These are phyloP conservation scores for Cucurbita moschata DNA, from an alignment of 306 rosid genomes.

Conservation along the genomic window DNA sequence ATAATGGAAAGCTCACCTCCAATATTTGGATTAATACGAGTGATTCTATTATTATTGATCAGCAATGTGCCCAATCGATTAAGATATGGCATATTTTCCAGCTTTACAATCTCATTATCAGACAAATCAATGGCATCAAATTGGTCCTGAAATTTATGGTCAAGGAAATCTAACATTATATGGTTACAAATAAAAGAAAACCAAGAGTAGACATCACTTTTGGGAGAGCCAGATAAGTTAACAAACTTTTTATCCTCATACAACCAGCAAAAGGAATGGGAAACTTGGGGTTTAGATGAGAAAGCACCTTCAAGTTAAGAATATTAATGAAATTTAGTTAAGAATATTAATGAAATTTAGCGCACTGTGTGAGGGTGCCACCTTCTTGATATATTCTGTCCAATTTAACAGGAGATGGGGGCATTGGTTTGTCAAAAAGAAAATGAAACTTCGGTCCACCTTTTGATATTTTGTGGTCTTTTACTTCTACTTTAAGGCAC, in stretches of 20 bases:
- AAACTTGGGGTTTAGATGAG: neutral
- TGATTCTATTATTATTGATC: slow-evolving; percentile 74
- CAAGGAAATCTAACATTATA: neutral
- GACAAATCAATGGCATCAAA: slow-evolving; percentile 85
- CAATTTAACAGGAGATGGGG: neutral
- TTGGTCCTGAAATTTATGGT: slow-evolving; percentile 55
- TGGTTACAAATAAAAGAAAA: neutral
- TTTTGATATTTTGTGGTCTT: neutral
- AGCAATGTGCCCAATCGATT: slow-evolving; percentile 81
- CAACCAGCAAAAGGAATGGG: neutral
- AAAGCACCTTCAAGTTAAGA: neutral
- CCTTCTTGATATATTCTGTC: neutral
- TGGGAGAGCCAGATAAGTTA: neutral
- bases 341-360: neutral
- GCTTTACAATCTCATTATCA: slow-evolving; percentile 90
- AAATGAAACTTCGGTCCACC: neutral
- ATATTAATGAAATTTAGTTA: neutral
- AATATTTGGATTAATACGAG: slow-evolving; percentile 70
- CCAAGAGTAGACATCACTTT: neutral
- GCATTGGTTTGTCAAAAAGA: neutral
- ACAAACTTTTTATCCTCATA: neutral
- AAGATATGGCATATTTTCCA: slow-evolving; percentile 74
- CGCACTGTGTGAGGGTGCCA: neutral
- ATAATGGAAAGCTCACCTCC: slow-evolving; percentile 45
- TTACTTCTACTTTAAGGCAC: neutral